Evolutionary conservation across 495 filamentous ascomycete species (phyloP).

Genomic region (Lepidopterella palustris): DNA sequence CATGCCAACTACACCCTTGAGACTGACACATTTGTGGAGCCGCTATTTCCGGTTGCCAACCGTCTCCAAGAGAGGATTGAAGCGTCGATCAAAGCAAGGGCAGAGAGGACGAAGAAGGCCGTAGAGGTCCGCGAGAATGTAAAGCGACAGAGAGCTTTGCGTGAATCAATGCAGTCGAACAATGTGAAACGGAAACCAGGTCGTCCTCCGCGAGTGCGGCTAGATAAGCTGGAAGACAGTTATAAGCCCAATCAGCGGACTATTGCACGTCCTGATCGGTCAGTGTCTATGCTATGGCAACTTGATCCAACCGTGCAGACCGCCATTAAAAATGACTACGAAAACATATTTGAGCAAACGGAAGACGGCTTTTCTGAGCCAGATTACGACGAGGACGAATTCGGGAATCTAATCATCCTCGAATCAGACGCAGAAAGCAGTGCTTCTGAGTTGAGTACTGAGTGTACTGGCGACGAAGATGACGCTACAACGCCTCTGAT

Average conservation of each 20-base stretch:
- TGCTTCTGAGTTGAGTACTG: too few species aligned
- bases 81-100: background rate
- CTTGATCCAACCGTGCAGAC: background rate
- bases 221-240: background rate
- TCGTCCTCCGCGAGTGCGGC: background rate
- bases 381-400: too few species aligned
- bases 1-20: background rate
- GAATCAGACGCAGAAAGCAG: too few species aligned
- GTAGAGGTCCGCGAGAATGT: too few species aligned
- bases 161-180: background rate
- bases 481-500: too few species aligned
- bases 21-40: slow-evolving; percentile 1
- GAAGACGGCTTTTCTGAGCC: too few species aligned
- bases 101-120: background rate
- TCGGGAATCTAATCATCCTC: too few species aligned
- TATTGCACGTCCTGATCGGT: background rate
- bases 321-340: too few species aligned
- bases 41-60: background rate
- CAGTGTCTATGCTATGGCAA: background rate
- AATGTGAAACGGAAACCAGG: background rate
- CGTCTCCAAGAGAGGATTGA: background rate
- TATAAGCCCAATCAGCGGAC: background rate
- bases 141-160: background rate
- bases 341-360: too few species aligned
- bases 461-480: too few species aligned